A percentile compares a stretch with the other conserved stretches of the same genome.
Conservation (phyloP, 192 early-diverging fungal species). For the Coemansia sp. region DNA sequence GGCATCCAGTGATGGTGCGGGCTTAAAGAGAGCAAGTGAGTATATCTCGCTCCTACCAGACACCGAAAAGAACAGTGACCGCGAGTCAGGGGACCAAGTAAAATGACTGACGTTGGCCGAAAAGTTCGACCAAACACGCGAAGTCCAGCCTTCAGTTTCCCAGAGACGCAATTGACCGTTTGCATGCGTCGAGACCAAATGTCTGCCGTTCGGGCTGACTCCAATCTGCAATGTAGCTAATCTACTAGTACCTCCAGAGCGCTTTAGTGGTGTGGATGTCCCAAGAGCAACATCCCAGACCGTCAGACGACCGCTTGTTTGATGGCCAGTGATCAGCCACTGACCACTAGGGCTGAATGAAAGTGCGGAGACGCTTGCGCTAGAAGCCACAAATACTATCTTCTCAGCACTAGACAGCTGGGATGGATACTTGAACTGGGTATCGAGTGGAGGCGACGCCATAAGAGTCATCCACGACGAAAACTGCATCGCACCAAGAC, state of each 20-base stretch:
- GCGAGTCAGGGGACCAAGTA: constrained; percentile 49
- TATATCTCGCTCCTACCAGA: constrained; percentile 28
- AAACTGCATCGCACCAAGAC: constrained; percentile 25
- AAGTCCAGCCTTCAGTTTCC: constrained; percentile 47
- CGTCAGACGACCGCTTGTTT: constrained; percentile 37
- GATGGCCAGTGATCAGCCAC: constrained; percentile 44
- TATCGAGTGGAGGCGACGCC: constrained; percentile 21
- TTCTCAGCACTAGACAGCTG: constrained; percentile 6
- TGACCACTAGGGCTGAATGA: constrained; percentile 46
- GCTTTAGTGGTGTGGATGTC: constrained; percentile 40
- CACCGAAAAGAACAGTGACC: constrained; percentile 41
- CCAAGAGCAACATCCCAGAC: constrained; percentile 52
- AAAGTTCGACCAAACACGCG: constrained; percentile 49
- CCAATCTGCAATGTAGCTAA: constrained; percentile 25
- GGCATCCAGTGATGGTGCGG: constrained; percentile 40
- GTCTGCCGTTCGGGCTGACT: constrained; percentile 37
- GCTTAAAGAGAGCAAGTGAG: constrained; percentile 34
- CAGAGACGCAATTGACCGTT: constrained; percentile 50
- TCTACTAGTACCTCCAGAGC: constrained; percentile 34
- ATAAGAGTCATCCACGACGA: constrained; percentile 49
- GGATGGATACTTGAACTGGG: constrained; percentile 9
- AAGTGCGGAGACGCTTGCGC: constrained; percentile 39
- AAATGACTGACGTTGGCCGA: constrained; percentile 20
- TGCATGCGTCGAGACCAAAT: constrained; percentile 40
- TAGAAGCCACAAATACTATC: constrained; percentile 12